Base-by-base conservation (phyloP, 441 rosid species). In the Adansonia madagascariensis region DNA sequence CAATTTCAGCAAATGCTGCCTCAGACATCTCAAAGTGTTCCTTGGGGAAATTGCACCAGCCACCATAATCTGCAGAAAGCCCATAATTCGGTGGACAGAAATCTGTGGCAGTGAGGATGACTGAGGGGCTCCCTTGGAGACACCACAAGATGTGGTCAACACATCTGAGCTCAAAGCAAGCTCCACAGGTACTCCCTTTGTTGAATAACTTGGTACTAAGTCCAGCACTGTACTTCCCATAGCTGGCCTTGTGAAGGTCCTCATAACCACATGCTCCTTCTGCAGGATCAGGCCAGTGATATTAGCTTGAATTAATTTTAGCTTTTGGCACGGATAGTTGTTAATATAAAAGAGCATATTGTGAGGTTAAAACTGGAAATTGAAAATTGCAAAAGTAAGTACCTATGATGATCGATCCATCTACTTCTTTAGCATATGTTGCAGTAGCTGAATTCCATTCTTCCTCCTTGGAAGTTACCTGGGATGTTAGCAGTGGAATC, bases 221-320 rank as follows among this genome's bases (percentile, higher is more conserved):
- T 73, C 97, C 95, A 56, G 97, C 94, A 84, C 91, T 89, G 85
- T 88, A 83, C 71, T 82, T 84, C 6, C 93, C 97, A 77, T 88
- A 94, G 83, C 85, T 85, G 75, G 89, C 87, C 82, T 71, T 88
- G 79, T 85, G 91, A 78, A 94, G 88, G 79, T 91, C 97, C 50
- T 95, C 97, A 79, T 88, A 92, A 57, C 98, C 97, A 83, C 97
- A 94, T 73, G 98, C 98, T 74, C 98, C 98, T 79, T 86, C 97
- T 89, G 87, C 76, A 77, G 74, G 39, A 81, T 55, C 59, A 77
- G 76, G 50, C 35, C 80, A 62, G 8, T 46, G 15, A 22, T 61
- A 6, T 15, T 52, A 55, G 1, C 31, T 35, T 24, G 11, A 57
- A 56, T 27, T 44, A 47, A 27, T 11, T 41, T 20, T 44, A 52